These are phyloP conservation scores for Suhomyces xylopsoci DNA, from an alignment of 805 yeast species.

Conservation along the genomic window DNA sequence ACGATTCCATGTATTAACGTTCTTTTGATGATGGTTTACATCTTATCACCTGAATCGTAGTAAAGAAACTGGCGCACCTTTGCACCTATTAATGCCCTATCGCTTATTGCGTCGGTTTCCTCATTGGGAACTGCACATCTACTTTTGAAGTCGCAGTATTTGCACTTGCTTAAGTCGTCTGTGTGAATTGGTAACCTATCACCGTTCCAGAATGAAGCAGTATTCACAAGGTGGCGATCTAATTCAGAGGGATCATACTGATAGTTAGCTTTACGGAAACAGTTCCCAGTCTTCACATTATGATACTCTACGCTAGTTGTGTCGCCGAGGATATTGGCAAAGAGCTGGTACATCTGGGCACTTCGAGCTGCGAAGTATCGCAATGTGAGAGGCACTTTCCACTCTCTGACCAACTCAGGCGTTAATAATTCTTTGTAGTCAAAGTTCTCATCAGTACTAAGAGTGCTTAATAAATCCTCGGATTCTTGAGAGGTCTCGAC, in stretches of 20 bases:
- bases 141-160: constrained; percentile 49
- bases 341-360: constrained; percentile 42
- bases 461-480: constrained; percentile 3
- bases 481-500: constrained; percentile 2
- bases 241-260: constrained; percentile 33
- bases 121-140: constrained; percentile 14
- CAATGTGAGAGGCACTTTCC: constrained; percentile 57
- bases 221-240: constrained; percentile 23
- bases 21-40: constrained; percentile 15
- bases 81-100: background rate
- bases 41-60: background rate
- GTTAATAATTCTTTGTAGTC: constrained; percentile 21
- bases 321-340: constrained; percentile 35
- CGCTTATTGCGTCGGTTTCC: background rate
- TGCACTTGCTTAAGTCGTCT: constrained; percentile 44
- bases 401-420: constrained; percentile 31
- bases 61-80: background rate
- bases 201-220: constrained; percentile 60
- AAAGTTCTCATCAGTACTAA: constrained; percentile 7
- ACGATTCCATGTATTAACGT: constrained; percentile 7
- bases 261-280: constrained; percentile 41
- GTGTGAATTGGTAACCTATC: constrained; percentile 47
- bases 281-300: constrained; percentile 27
- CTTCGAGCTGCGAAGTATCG: constrained; percentile 54
- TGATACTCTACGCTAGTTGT: constrained; percentile 54